Percentiles rank a stretch among this genome's conserved stretches.
These are phyloP conservation scores for Volvox reticuliferus DNA, from an alignment of 139 green algal species.

Conservation along the genomic window DNA sequence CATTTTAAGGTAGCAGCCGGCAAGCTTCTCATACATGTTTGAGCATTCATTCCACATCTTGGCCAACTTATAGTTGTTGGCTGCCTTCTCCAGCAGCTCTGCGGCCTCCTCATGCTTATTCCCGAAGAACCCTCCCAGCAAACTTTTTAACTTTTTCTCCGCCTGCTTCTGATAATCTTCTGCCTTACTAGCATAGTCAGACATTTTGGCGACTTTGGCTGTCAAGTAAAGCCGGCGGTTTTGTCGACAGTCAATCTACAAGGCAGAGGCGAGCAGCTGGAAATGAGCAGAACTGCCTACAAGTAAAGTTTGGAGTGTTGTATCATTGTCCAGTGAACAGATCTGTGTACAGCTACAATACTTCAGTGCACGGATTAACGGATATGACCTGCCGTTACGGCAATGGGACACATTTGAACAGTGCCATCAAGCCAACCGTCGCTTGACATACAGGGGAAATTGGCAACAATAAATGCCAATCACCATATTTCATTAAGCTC, in stretches of 20 bases:
- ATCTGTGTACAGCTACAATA: too few species aligned
- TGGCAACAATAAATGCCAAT: too few species aligned
- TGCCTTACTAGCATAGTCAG: slow-evolving; percentile 55
- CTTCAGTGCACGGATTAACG: too few species aligned
- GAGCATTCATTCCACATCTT: slow-evolving; percentile 86
- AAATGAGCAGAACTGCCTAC: too few species aligned
- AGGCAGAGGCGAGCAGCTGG: too few species aligned
- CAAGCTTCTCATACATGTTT: slow-evolving; percentile 85
- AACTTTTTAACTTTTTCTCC: slow-evolving; percentile 92
- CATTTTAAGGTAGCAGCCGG: slow-evolving; percentile 87
- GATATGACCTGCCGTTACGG: too few species aligned
- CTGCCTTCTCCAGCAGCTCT: slow-evolving; percentile 93
- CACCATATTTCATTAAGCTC: too few species aligned
- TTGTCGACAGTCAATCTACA: not conserved
- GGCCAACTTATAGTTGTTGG: slow-evolving; percentile 96
- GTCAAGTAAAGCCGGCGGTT: not conserved
- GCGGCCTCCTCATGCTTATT: slow-evolving; percentile 96
- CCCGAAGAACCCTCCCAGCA: slow-evolving; percentile 80
- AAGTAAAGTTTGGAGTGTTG: too few species aligned
- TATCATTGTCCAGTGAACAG: too few species aligned
- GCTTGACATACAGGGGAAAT: too few species aligned
- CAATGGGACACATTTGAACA: too few species aligned
- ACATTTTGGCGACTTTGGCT: slow-evolving; percentile 29
- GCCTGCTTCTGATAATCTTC: slow-evolving; percentile 74
- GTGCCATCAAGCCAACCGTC: too few species aligned